Percentiles rank a stretch among this genome's conserved stretches.
phyloP scores from a whole-genome alignment of 345 rosid genomes.

The Geranium rotundifolium region DNA sequence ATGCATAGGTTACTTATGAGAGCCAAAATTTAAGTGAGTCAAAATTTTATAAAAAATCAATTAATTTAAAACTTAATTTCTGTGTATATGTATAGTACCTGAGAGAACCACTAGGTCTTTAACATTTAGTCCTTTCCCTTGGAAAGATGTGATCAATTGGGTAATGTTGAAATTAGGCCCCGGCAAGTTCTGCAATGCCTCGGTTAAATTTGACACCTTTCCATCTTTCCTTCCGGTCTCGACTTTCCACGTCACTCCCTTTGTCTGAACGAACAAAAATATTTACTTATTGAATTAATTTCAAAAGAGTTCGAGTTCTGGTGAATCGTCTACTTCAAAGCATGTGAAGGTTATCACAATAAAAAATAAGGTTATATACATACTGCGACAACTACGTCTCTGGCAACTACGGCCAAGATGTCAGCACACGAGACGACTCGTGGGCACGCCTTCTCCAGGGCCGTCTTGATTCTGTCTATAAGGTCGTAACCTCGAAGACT shows the following conservation, averaged over 20 bases:
- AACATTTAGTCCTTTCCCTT: conserved; percentile 25
- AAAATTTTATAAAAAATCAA: too few species aligned
- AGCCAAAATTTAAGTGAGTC: too few species aligned
- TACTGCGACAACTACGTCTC: conserved; percentile 46
- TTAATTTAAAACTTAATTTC: background rate
- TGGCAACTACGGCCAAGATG: conserved; percentile 48
- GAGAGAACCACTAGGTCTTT: conserved; percentile 54
- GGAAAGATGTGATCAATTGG: conserved; percentile 20
- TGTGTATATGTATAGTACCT: conserved; percentile 16
- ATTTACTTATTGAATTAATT: background rate
- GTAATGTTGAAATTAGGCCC: conserved; percentile 30
- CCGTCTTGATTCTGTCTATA: conserved; percentile 49
- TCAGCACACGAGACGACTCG: conserved; percentile 76
- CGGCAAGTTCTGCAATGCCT: conserved; percentile 18
- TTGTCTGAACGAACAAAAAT: conserved; percentile 11
- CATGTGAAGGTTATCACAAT: background rate
- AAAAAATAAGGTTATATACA: background rate
- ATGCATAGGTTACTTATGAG: too few species aligned
- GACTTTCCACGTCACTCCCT: conserved; percentile 31
- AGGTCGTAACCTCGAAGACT: conserved; percentile 46
- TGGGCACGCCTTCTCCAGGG: conserved; percentile 59
- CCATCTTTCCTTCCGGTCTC: conserved; percentile 76
- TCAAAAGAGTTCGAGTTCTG: background rate
- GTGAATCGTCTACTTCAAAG: background rate
- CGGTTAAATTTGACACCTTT: conserved; percentile 22